These are phyloP conservation scores for Sugiyamaella lignohabitans DNA, from an alignment of 805 yeast species.

Conservation along the genomic window DNA sequence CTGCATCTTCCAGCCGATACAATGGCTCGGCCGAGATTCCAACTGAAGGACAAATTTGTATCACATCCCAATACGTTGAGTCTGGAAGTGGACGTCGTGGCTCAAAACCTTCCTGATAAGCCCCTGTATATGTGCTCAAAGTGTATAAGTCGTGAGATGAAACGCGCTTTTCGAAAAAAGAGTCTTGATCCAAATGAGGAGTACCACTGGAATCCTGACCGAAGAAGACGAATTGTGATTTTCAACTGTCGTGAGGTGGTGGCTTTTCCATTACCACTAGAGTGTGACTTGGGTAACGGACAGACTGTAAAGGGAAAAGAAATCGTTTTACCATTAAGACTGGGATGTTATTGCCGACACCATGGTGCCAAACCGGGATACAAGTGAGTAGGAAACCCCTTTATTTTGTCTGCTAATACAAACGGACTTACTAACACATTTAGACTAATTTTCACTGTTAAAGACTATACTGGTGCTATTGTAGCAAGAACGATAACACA, in stretches of 20 bases:
- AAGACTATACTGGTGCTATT: conserved; percentile 51
- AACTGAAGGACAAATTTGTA: conserved; percentile 39
- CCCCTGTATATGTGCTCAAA: conserved; percentile 74
- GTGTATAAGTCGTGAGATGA: conserved; percentile 87
- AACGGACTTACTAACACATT: conserved; percentile 2
- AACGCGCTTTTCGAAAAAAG: conserved; percentile 89
- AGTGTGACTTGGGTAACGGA: conserved; percentile 13
- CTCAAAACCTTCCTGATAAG: conserved; percentile 37
- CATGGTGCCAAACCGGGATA: conserved; percentile 63
- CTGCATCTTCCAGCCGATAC: conserved; percentile 82
- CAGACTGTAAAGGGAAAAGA: conserved; percentile 28
- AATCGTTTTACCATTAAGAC: conserved; percentile 57
- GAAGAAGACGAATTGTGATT: conserved; percentile 74
- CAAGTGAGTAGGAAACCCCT: neutral
- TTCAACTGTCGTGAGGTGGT: conserved; percentile 87
- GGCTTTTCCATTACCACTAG: conserved; percentile 38
- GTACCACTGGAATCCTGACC: conserved; percentile 69
- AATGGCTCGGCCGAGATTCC: conserved; percentile 78
- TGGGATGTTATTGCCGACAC: conserved; percentile 94
- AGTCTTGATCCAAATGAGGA: conserved; percentile 64
- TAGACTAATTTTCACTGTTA: conserved; percentile 41
- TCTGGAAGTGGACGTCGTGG: conserved; percentile 73
- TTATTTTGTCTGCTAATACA: neutral
- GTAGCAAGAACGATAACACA: conserved; percentile 71
- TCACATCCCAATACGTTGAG: conserved; percentile 28